Conservation (phyloP, 441 rosid genomes). For the Brassica balearica region DNA sequence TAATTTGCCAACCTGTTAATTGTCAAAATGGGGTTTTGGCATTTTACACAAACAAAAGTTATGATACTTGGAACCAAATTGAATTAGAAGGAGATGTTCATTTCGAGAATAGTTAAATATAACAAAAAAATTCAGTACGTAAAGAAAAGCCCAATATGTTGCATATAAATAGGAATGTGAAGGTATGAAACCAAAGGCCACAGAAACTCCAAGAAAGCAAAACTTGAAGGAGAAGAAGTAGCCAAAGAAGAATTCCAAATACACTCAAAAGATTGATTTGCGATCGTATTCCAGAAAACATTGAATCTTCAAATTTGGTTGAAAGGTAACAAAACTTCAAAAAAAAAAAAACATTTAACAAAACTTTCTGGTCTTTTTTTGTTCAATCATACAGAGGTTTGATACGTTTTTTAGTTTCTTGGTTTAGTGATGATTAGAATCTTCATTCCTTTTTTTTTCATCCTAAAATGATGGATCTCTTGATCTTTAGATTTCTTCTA, state of each 20-base stretch:
- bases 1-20: neutral
- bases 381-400: slow-evolving; percentile 3
- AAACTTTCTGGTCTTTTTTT: neutral
- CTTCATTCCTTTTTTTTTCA: neutral
- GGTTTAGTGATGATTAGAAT: neutral
- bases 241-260: neutral
- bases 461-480: neutral
- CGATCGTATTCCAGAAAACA: neutral
- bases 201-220: slow-evolving; percentile 18
- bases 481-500: slow-evolving; percentile 1
- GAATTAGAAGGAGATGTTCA: neutral
- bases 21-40: neutral
- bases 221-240: neutral
- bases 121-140: neutral
- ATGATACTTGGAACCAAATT: neutral
- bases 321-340: neutral
- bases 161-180: slow-evolving; percentile 17
- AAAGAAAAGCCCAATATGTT: slow-evolving; percentile 11
- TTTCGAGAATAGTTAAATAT: neutral
- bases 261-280: neutral
- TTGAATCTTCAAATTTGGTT: neutral
- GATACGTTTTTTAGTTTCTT: slow-evolving; percentile 10
- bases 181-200: neutral
- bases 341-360: neutral
- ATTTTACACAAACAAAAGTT: neutral